A percentile compares a stretch with the other conserved stretches of the same genome.
phyloP scores from a whole-genome alignment of 2,329 filamentous ascomycete genomes.

The Fonsecaea monophora region DNA sequence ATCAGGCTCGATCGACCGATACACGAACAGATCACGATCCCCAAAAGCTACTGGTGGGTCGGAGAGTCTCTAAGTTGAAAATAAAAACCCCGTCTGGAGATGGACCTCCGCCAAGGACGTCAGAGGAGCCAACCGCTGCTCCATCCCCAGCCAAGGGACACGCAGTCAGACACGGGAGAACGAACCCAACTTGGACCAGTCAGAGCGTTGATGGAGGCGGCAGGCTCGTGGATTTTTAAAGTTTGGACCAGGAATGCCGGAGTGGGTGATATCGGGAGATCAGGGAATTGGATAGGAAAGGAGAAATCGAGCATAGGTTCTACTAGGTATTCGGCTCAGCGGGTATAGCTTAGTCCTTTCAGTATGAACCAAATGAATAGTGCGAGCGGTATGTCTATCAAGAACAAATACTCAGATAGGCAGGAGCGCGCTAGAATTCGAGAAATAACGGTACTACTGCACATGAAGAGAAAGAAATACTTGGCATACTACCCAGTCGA shows the following conservation, averaged over 20 bases:
- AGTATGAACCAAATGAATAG: not conserved
- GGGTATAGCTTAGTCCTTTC: not conserved
- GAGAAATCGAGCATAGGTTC: not conserved
- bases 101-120: not conserved
- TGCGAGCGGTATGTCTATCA: too few relatives aligned
- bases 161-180: not conserved
- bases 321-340: not conserved
- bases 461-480: not conserved
- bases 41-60: constrained; percentile 7
- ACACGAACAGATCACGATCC: constrained; percentile 31
- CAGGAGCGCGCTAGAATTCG: not conserved
- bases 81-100: not conserved
- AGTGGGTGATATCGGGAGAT: not conserved
- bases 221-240: constrained; percentile 4
- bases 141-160: not conserved
- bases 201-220: not conserved
- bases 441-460: not conserved
- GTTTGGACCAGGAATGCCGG: not conserved
- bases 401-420: not conserved
- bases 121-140: not conserved
- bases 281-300: not conserved
- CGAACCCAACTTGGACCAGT: not conserved
- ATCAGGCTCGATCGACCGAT: constrained; percentile 31
- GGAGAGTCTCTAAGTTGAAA: not conserved
- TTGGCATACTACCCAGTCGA: not conserved